Conservation (phyloP, 768 basidiomycete genomes). For the Saitozyma podzolica region DNA sequence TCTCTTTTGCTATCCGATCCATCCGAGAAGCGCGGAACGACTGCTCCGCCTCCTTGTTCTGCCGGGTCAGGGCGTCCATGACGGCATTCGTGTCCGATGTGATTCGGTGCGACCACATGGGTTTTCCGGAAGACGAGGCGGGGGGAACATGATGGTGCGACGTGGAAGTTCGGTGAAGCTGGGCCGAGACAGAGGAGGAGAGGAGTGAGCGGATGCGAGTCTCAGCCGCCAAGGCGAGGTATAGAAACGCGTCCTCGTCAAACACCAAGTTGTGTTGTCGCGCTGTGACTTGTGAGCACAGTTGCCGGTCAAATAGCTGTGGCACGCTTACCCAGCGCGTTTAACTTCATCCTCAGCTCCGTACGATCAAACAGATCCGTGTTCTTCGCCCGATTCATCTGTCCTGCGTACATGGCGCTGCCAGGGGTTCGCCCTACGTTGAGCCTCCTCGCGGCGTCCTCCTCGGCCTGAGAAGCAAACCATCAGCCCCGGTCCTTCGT, state of each 20-base stretch:
- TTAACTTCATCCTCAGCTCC: too few species aligned
- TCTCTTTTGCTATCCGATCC: conserved; percentile 28
- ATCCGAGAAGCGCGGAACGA: conserved; percentile 29
- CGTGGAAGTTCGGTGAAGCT: conserved; percentile 31
- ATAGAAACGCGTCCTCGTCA: conserved; percentile 30
- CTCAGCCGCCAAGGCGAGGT: conserved; percentile 39
- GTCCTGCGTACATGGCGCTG: conserved; percentile 12
- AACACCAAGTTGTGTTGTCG: conserved; percentile 26
- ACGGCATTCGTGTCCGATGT: conserved; percentile 24
- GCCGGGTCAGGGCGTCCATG: conserved; percentile 22
- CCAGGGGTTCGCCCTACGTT: conserved; percentile 25
- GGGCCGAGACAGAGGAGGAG: conserved; percentile 26
- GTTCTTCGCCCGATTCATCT: conserved; percentile 21
- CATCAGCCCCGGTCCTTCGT: background rate
- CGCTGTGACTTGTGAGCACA: conserved; percentile 8
- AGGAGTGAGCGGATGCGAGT: conserved; percentile 29
- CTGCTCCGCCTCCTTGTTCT: conserved; percentile 32
- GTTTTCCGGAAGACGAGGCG: conserved; percentile 8
- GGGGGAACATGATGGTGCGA: conserved; percentile 28
- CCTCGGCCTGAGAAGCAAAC: conserved; percentile 32
- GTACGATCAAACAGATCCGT: conserved; percentile 26
- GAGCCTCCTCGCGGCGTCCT: conserved; percentile 35
- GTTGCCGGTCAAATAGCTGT: too few species aligned
- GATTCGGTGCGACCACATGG: conserved; percentile 29
- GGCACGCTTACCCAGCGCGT: conserved; percentile 7